These are phyloP conservation scores for Acanthamoeba lenticulata DNA, from an alignment of 208 protist species.

Conservation along the genomic window DNA sequence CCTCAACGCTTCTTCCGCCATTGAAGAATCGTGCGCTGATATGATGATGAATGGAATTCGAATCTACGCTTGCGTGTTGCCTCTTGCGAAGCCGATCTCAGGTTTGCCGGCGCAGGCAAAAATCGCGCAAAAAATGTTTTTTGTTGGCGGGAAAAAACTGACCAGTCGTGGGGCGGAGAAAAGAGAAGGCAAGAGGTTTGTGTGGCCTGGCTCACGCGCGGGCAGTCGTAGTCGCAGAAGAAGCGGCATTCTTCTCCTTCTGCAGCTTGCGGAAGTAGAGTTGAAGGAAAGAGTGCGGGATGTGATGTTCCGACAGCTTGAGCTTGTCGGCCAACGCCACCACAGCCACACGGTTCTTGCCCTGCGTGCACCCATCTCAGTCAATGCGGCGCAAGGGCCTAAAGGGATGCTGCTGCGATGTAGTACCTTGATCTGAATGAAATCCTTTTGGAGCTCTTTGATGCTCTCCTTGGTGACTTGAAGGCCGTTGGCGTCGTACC, in stretches of 20 bases:
- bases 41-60: too few species aligned
- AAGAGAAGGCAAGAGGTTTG: not conserved
- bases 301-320: conserved; percentile 70
- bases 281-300: conserved; percentile 77
- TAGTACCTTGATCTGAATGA: conserved; percentile 73
- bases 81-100: too few species aligned
- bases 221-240: not conserved
- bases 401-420: not conserved
- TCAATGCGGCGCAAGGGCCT: not conserved
- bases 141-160: too few species aligned
- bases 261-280: conserved; percentile 77
- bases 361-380: not conserved
- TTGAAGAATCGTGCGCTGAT: too few species aligned
- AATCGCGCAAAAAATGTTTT: too few species aligned
- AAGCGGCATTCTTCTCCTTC: conserved; percentile 54
- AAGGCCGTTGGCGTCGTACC: conserved; percentile 72
- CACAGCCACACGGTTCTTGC: conserved; percentile 67
- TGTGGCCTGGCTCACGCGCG: too few species aligned
- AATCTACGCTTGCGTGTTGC: too few species aligned
- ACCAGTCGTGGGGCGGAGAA: not conserved
- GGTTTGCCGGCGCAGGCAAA: too few species aligned
- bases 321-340: conserved; percentile 66
- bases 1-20: too few species aligned
- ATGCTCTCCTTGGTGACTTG: conserved; percentile 76
- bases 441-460: conserved; percentile 75